Conservation (phyloP, 1,284 basidiomycete species). For the Phaffia rhodozyma region DNA sequence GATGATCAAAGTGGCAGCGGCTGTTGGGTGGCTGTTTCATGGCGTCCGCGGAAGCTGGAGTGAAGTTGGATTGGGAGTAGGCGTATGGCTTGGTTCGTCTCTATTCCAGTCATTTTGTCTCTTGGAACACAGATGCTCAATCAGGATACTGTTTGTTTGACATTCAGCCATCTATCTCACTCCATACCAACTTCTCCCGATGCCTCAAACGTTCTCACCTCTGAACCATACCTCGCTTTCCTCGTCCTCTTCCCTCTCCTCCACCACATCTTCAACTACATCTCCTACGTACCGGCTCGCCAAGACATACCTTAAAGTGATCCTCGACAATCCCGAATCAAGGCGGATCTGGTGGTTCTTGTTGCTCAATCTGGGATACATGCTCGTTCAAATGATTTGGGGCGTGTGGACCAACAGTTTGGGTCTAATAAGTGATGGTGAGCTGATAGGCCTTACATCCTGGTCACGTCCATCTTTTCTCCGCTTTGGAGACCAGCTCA, state of each 20-base stretch:
- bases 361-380: slow-evolving; percentile 86
- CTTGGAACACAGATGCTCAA: no score
- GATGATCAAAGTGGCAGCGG: neutral
- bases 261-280: neutral
- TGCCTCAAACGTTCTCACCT: neutral
- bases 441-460: slow-evolving; percentile 25
- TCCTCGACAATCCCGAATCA: slow-evolving; percentile 80
- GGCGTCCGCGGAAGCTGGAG: neutral
- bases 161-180: neutral
- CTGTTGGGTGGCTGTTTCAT: neutral
- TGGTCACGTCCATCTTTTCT: neutral
- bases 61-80: no score
- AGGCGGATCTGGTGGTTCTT: slow-evolving; percentile 96
- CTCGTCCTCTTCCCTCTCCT: neutral
- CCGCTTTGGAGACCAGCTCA: neutral
- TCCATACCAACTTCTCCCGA: neutral
- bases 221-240: neutral
- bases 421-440: slow-evolving; percentile 92
- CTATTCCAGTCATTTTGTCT: no score
- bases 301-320: slow-evolving; percentile 69
- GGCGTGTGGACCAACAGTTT: slow-evolving; percentile 97
- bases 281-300: slow-evolving; percentile 9
- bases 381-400: slow-evolving; percentile 90
- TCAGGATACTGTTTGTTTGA: neutral
- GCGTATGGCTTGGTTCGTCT: no score